Percentiles rank a stretch among this genome's conserved stretches.
phyloP scores from a whole-genome alignment of 768 basidiomycete genomes.

The Peribolospora baueri region DNA sequence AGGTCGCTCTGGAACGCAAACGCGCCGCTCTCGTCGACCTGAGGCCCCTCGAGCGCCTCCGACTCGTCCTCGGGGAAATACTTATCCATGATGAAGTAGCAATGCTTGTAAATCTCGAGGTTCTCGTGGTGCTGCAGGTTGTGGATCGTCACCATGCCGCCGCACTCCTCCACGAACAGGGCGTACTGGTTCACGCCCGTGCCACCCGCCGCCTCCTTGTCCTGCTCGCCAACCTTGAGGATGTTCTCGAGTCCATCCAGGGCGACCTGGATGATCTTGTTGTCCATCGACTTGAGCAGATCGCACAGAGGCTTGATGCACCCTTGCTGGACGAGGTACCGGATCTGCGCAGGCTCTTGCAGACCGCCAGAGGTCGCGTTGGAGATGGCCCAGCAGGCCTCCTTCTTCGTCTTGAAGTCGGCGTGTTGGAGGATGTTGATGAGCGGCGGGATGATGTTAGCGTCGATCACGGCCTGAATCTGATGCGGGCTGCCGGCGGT shows the following conservation, averaged over 20 bases:
- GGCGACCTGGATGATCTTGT: slow-evolving; percentile 92
- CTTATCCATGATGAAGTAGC: slow-evolving; percentile 67
- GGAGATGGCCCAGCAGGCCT: slow-evolving; percentile 98
- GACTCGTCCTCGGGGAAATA: slow-evolving; percentile 46
- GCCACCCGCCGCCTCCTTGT: slow-evolving; percentile 57
- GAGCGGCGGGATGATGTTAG: slow-evolving; percentile 89
- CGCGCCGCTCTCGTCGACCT: slow-evolving; percentile 26
- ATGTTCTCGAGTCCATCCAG: slow-evolving; percentile 97
- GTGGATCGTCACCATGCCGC: slow-evolving; percentile 96
- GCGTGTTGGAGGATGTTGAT: slow-evolving; percentile 95
- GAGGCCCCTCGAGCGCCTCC: slow-evolving; percentile 55
- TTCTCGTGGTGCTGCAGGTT: slow-evolving; percentile 99
- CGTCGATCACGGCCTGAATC: slow-evolving; percentile 92
- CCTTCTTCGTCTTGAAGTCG: slow-evolving; percentile 98
- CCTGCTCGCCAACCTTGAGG: slow-evolving; percentile 86
- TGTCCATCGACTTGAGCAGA: slow-evolving; percentile 90
- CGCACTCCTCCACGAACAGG: slow-evolving; percentile 82
- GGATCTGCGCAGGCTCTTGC: slow-evolving; percentile 86
- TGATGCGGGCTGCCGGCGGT: slow-evolving; percentile 92
- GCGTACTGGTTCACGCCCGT: slow-evolving; percentile 82
- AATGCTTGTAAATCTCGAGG: slow-evolving; percentile 98
- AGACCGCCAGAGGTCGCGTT: slow-evolving; percentile 96
- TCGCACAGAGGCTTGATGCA: slow-evolving; percentile 98
- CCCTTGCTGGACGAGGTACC: slow-evolving; percentile 89
- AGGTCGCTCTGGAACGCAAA: slow-evolving; percentile 59